These are phyloP conservation scores for Naegleria lovaniensis DNA, from an alignment of 208 protist species.

Conservation along the genomic window DNA sequence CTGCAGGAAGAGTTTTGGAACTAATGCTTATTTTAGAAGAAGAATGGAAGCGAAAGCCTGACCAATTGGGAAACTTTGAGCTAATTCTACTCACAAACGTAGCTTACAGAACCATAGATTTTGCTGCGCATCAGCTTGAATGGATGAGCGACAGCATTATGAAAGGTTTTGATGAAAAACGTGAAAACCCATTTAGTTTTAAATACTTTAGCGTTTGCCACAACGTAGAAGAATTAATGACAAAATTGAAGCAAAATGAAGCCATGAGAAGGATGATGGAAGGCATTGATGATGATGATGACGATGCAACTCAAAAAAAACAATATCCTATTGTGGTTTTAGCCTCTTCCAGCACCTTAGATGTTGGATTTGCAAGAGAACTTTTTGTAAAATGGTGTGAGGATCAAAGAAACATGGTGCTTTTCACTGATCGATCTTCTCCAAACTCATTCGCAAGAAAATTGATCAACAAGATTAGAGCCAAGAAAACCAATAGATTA, in stretches of 20 bases:
- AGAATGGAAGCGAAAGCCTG: conserved; percentile 46
- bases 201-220: neutral
- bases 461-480: conserved; percentile 30
- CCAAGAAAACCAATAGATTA: neutral
- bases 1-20: conserved; percentile 59
- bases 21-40: conserved; percentile 55
- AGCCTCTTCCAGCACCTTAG: conserved; percentile 14
- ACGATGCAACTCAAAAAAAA: neutral
- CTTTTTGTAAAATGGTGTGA: conserved; percentile 53
- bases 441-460: conserved; percentile 33
- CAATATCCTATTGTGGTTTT: conserved; percentile 32
- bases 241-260: neutral
- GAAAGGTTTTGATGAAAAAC: conserved; percentile 41
- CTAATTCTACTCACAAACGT: conserved; percentile 53
- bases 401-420: conserved; percentile 46
- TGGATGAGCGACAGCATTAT: conserved; percentile 53
- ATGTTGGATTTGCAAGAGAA: conserved; percentile 45
- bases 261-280: neutral
- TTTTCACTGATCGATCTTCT: conserved; percentile 47
- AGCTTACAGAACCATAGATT: conserved; percentile 50
- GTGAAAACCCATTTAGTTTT: conserved; percentile 48
- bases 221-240: neutral
- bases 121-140: conserved; percentile 56
- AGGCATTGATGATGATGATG: neutral
- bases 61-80: conserved; percentile 41